phyloP scores from a whole-genome alignment of 2,329 filamentous ascomycete species.

The Stagonosporopsis tanaceti region DNA sequence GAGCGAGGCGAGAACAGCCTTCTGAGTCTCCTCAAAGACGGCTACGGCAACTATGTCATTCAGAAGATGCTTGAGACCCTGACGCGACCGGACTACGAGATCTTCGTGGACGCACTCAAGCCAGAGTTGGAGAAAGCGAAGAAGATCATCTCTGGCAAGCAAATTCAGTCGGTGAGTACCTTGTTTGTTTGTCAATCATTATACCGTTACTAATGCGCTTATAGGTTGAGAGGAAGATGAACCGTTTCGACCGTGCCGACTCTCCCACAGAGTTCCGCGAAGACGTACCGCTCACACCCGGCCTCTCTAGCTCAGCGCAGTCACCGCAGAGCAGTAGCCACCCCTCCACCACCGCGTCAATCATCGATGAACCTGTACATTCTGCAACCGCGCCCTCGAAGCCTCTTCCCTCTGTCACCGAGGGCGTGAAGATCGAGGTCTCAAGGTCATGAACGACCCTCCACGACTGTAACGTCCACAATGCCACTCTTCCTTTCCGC shows the following conservation, averaged over 20 bases:
- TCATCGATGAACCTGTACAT: slow-evolving; percentile 55
- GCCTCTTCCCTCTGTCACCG: slow-evolving; percentile 16
- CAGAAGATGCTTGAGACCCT: slow-evolving; percentile 77
- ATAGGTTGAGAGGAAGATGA: slow-evolving; percentile 60
- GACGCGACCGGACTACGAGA: slow-evolving; percentile 50
- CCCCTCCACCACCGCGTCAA: slow-evolving; percentile 69
- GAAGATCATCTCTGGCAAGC: slow-evolving; percentile 52
- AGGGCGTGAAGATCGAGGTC: slow-evolving; percentile 30
- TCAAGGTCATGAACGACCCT: slow-evolving; percentile 14
- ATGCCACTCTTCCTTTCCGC: not conserved
- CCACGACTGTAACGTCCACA: slow-evolving; percentile 10
- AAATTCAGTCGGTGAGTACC: slow-evolving; percentile 50
- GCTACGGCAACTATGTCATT: slow-evolving; percentile 95
- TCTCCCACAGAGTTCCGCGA: slow-evolving; percentile 36
- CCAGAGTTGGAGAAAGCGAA: slow-evolving; percentile 57
- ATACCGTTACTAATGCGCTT: slow-evolving; percentile 10
- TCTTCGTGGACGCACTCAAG: slow-evolving; percentile 52
- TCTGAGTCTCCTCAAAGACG: slow-evolving; percentile 82
- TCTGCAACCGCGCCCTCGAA: slow-evolving; percentile 23
- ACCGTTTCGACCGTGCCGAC: slow-evolving; percentile 49
- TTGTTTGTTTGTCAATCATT: no score
- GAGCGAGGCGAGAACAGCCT: slow-evolving; percentile 75
- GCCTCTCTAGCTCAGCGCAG: slow-evolving; percentile 73
- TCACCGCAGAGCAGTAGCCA: slow-evolving; percentile 73
- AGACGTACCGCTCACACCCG: slow-evolving; percentile 62